A percentile compares a stretch with the other conserved stretches of the same genome.
Conservation (phyloP, 306 rosid genomes). For the Herpetospermum pedunculosum region DNA sequence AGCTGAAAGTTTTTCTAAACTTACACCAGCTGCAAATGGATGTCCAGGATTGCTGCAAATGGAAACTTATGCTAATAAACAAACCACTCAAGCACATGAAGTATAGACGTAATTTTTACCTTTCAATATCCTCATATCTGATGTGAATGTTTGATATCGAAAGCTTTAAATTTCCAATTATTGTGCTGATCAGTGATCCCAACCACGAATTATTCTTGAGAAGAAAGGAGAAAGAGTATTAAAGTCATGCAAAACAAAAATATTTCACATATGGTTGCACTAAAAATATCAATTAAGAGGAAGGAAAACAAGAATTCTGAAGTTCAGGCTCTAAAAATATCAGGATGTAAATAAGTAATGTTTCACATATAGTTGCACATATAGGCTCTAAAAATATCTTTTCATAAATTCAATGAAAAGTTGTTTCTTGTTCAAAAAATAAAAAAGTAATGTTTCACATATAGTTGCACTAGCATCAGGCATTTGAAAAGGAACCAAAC, state of each 20-base stretch:
- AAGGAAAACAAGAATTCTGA: not conserved
- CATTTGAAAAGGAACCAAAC: not conserved
- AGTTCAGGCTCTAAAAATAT: not conserved
- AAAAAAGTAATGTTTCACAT: not conserved
- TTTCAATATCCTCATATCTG: constrained; percentile 91
- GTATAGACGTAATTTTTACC: constrained; percentile 29
- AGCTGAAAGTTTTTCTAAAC: constrained; percentile 80
- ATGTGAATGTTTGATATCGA: constrained; percentile 87
- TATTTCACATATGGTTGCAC: not conserved
- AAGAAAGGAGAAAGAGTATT: not conserved
- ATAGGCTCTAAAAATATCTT: too few relatives aligned
- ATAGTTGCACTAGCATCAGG: not conserved
- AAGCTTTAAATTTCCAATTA: constrained; percentile 91
- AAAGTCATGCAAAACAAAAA: not conserved
- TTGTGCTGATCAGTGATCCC: constrained; percentile 87
- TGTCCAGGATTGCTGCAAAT: constrained; percentile 86
- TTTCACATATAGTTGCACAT: not conserved
- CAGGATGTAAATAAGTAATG: not conserved
- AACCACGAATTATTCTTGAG: constrained; percentile 82
- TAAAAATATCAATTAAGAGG: not conserved
- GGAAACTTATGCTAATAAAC: constrained; percentile 19
- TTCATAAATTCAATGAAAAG: too few relatives aligned
- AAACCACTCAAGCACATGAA: not conserved
- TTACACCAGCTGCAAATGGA: constrained; percentile 90
- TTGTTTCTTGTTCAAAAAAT: too few relatives aligned